Conservation (phyloP, 2,329 filamentous ascomycete genomes). For the Geoglossum cookeanum region DNA sequence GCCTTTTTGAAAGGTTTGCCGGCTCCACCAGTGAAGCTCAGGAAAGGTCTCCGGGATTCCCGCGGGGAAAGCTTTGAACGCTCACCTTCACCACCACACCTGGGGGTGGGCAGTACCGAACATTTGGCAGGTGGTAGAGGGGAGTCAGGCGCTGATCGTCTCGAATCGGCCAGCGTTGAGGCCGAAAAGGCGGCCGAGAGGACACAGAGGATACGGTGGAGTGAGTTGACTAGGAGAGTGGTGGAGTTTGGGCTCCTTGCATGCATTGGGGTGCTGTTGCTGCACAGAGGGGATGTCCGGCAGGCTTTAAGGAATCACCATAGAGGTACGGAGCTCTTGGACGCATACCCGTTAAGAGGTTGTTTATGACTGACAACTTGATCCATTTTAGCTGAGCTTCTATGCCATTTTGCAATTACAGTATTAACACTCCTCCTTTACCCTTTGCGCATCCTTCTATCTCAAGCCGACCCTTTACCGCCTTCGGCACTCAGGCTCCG, state of each 20-base stretch:
- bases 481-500: not conserved
- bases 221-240: not conserved
- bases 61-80: constrained; percentile 20
- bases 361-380: not conserved
- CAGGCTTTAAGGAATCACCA: constrained; percentile 11
- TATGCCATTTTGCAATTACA: constrained; percentile 13
- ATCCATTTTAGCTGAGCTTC: constrained; percentile 20
- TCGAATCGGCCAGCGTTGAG: constrained; percentile 10
- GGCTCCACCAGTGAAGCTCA: constrained; percentile 49
- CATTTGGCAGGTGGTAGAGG: constrained; percentile 17
- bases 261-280: not conserved
- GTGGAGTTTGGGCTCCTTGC: not conserved
- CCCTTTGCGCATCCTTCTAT: constrained; percentile 33
- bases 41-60: constrained; percentile 55
- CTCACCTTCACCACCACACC: constrained; percentile 15
- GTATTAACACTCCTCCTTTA: constrained; percentile 31
- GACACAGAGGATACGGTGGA: not conserved
- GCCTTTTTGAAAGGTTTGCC: constrained; percentile 63
- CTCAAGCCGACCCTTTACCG: not conserved
- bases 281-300: constrained; percentile 11
- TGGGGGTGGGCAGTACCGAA: constrained; percentile 27
- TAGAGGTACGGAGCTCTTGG: not conserved
- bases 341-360: not conserved
- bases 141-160: not conserved
- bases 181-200: constrained; percentile 6